Percentiles rank a stretch among this genome's conserved stretches.
Conservation (phyloP, 345 rosid species). For the Eucalyptus polybractea region DNA sequence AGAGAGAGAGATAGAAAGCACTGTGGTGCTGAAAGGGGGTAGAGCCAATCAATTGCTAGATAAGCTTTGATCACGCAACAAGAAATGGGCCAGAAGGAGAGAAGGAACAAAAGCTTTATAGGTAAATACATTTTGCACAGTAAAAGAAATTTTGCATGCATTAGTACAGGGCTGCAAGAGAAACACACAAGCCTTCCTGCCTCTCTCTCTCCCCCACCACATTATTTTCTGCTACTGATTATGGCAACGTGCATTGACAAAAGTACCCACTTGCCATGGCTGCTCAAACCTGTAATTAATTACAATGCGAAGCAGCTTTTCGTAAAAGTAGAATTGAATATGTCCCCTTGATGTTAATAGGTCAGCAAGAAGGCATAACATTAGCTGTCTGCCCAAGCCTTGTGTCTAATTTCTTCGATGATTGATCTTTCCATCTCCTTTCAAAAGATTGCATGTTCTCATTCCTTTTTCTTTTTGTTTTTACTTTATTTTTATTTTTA, state of each 20-base stretch:
- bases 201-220: not conserved
- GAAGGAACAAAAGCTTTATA: not conserved
- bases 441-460: not conserved
- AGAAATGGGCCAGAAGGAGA: not conserved
- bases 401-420: not conserved
- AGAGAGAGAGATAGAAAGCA: not conserved
- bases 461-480: not conserved
- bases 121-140: not conserved
- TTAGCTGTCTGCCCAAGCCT: not conserved
- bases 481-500: not conserved
- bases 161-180: not conserved
- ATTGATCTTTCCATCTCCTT: not conserved
- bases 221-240: not conserved
- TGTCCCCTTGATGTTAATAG: not conserved
- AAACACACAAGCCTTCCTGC: not conserved
- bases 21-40: not conserved
- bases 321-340: not conserved
- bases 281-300: not conserved
- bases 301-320: not conserved
- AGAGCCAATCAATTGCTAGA: not conserved
- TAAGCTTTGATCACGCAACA: not conserved
- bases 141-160: not conserved
- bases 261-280: not conserved
- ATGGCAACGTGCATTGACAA: not conserved
- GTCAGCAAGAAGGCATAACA: not conserved